Evolutionary conservation across 768 basidiomycete species (phyloP).

Genomic region (Lyophyllum atratum): DNA sequence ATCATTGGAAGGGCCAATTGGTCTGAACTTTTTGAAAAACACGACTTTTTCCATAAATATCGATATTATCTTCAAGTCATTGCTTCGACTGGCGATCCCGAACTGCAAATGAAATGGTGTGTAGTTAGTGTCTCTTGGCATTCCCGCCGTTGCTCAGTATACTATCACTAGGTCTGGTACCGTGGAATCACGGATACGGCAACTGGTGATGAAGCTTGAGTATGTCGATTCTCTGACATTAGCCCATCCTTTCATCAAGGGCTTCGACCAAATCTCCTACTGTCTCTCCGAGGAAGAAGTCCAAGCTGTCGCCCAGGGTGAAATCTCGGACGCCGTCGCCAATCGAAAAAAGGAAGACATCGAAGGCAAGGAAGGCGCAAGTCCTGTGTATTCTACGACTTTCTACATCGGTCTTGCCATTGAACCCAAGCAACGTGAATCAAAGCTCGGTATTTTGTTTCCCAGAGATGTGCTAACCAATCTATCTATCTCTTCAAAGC

Average conservation of each 20-base stretch:
- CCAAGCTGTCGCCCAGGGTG: slow-evolving; percentile 84
- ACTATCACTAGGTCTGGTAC: slow-evolving; percentile 70
- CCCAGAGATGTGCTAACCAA: slow-evolving; percentile 6
- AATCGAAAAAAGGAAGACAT: slow-evolving; percentile 79
- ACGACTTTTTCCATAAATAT: slow-evolving; percentile 97
- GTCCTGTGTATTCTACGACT: slow-evolving; percentile 90
- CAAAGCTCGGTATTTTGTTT: slow-evolving; percentile 9
- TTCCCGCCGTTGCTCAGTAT: not conserved
- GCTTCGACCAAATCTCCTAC: slow-evolving; percentile 85
- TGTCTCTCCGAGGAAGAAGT: slow-evolving; percentile 89
- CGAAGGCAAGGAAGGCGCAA: slow-evolving; percentile 72
- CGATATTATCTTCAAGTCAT: slow-evolving; percentile 96
- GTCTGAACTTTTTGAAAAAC: slow-evolving; percentile 93
- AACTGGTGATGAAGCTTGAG: slow-evolving; percentile 97
- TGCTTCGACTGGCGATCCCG: slow-evolving; percentile 81
- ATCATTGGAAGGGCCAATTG: slow-evolving; percentile 81
- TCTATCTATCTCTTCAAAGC: slow-evolving; percentile 47
- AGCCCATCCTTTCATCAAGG: slow-evolving; percentile 95
- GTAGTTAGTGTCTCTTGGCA: slow-evolving; percentile 20
- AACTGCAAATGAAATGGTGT: slow-evolving; percentile 93
- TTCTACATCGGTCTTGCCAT: slow-evolving; percentile 96
- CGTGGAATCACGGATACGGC: slow-evolving; percentile 96
- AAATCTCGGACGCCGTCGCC: slow-evolving; percentile 70
- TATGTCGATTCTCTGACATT: slow-evolving; percentile 88
- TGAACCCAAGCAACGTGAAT: slow-evolving; percentile 86